Evolutionary conservation across 1,284 basidiomycete species (phyloP), one percentile per base, ranked within the genome.

Genomic region (Gymnopus androsaceus): DNA sequence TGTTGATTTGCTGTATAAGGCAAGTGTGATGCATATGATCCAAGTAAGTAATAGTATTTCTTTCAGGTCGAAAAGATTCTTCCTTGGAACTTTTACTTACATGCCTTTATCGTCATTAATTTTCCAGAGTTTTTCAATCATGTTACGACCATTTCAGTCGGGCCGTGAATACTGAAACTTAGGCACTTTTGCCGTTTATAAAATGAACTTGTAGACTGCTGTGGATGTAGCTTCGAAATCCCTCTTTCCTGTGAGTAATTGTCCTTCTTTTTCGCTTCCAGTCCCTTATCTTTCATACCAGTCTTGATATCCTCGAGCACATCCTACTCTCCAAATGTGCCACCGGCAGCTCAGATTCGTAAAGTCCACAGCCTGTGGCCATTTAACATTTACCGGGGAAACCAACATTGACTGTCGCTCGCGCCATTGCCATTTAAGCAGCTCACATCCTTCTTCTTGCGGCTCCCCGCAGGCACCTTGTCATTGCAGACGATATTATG

Each of bases 401-500:
- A 66, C 64, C 38, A 60, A 75, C 65, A 66, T 86, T 69, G 87
- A 89, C 71, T 90, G 87, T 64, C 59, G 54, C 41, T 64, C 68
- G 28, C 48, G 47, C 8, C 51, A 59, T 37, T 90, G 87, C 67
- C 68, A 59, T 57, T 61, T 77, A 63, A 86, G 83, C 66, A 52
- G 60, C 36, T 63, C 67, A 1, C 87, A 90, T 63, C 80, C 81
- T 4, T 6, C 66, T 14, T 57, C 67, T 42, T 88, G 85, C 63
- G 65, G 64, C 25, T 61, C 70, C 2, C 59, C 66, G n/a, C 59
- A 52, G 49, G 61, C 52, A 3, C 69, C 69, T 28, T 84, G 84
- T 63, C 54, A 51, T 19, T 89, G 87, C 65, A 79, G 76, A 48
- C 78, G 82, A 58, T 89, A 83, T 64, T 87, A 78, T 60, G 75